Percentiles rank a stretch among this genome's conserved stretches.
Conservation (phyloP, 2,329 filamentous ascomycete species). For the Fusarium abutilonis region DNA sequence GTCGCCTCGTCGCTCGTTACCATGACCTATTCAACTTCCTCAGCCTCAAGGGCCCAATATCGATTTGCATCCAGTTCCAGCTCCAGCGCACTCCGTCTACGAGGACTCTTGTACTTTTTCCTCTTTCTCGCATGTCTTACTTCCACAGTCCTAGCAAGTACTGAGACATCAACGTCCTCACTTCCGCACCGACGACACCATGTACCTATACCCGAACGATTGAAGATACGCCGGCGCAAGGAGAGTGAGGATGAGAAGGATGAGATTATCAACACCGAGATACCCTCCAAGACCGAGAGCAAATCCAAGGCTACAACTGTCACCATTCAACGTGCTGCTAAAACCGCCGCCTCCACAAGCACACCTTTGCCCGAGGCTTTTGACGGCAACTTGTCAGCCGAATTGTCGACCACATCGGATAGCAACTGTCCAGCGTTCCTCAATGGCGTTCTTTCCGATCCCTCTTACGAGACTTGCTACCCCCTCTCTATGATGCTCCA, state of each 20-base stretch:
- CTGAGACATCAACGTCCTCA: constrained; percentile 30
- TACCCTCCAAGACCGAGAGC: constrained; percentile 27
- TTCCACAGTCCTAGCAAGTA: constrained; percentile 31
- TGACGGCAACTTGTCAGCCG: constrained; percentile 70
- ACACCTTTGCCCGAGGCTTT: constrained; percentile 68
- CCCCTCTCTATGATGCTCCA: constrained; percentile 86
- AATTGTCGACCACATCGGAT: constrained; percentile 65
- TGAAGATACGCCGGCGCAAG: constrained; percentile 25
- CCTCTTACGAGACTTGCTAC: constrained; percentile 77
- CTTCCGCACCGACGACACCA: constrained; percentile 27
- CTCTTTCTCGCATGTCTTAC: constrained; percentile 41
- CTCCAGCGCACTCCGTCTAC: constrained; percentile 25
- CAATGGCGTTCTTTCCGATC: constrained; percentile 69
- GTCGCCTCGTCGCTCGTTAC: constrained; percentile 33
- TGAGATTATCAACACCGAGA: constrained; percentile 28
- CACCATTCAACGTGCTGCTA: constrained; percentile 37
- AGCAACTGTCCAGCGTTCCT: constrained; percentile 74
- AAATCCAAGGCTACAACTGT: constrained; percentile 39
- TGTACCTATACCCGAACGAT: constrained; percentile 15
- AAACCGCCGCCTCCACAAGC: constrained; percentile 45
- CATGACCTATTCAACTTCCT: constrained; percentile 30
- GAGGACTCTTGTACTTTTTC: constrained; percentile 24
- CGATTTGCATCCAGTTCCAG: not conserved
- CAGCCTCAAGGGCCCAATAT: constrained; percentile 2
- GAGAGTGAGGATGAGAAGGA: constrained; percentile 27